A percentile compares a stretch with the other conserved stretches of the same genome.
phyloP scores from a whole-genome alignment of 176 grass and related monocot species.

The Oryza nivara region DNA sequence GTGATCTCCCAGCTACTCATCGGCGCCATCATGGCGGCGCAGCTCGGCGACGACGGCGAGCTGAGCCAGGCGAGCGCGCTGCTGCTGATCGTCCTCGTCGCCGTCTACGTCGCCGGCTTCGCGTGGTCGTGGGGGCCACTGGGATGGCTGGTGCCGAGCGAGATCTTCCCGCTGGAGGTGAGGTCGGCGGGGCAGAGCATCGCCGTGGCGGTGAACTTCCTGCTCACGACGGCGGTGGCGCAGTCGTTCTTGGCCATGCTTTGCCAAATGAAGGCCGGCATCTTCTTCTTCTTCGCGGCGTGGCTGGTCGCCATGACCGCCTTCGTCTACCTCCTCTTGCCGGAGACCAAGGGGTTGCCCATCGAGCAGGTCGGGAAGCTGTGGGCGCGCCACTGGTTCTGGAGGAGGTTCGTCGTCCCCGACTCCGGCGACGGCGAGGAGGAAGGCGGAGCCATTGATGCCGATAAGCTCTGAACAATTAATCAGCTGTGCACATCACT shows the following conservation, averaged over 20 bases:
- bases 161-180: slow-evolving; percentile 46
- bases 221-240: slow-evolving; percentile 13
- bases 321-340: slow-evolving; percentile 22
- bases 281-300: slow-evolving; percentile 26
- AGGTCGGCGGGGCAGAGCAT: slow-evolving; percentile 41
- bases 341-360: background rate
- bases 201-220: slow-evolving; percentile 20
- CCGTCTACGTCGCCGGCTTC: slow-evolving; percentile 47
- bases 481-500: too few relatives aligned
- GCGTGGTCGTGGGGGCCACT: slow-evolving; percentile 49
- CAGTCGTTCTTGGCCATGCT: slow-evolving; percentile 41
- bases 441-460: background rate
- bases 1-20: slow-evolving; percentile 36
- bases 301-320: slow-evolving; percentile 28
- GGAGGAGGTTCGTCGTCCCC: slow-evolving; percentile 15
- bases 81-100: slow-evolving; percentile 41
- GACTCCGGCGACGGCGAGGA: background rate
- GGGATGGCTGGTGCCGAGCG: slow-evolving; percentile 48
- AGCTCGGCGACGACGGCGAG: slow-evolving; percentile 38
- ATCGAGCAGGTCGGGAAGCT: slow-evolving; percentile 4
- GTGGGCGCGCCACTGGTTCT: slow-evolving; percentile 31
- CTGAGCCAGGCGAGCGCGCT: slow-evolving; percentile 20
- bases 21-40: slow-evolving; percentile 26
- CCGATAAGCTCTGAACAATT: background rate
- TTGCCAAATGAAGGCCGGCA: slow-evolving; percentile 26